Conservation (phyloP, 2,329 filamentous ascomycete genomes). For the Aureobasidium sp. region DNA sequence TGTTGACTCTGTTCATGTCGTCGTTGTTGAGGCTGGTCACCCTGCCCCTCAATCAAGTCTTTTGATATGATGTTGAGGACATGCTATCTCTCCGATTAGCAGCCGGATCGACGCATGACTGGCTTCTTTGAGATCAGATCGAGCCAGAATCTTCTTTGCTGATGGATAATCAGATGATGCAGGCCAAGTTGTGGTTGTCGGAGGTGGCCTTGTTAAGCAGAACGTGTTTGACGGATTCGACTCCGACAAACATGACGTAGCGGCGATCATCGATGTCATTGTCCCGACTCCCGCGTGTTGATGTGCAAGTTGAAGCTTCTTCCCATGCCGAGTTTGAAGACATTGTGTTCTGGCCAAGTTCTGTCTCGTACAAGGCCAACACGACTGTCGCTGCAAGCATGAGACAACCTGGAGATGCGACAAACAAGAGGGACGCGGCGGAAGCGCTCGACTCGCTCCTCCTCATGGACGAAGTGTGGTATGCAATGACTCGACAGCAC, state of each 20-base stretch:
- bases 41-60: background rate
- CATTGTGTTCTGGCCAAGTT: background rate
- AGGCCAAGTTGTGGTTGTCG: background rate
- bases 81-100: background rate
- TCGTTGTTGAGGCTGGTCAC: background rate
- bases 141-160: background rate
- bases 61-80: background rate
- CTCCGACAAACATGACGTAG: background rate
- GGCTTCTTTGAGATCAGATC: too few species aligned
- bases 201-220: background rate
- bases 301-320: background rate
- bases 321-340: background rate
- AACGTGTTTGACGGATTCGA: too few species aligned
- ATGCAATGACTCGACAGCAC: background rate
- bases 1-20: background rate
- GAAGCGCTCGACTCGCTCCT: background rate
- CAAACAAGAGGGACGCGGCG: background rate
- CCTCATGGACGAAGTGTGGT: slow-evolving; percentile 2
- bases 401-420: background rate
- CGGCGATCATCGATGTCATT: background rate
- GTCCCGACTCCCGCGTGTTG: too few species aligned
- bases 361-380: background rate
- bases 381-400: background rate
- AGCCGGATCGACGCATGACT: background rate
- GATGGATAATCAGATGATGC: background rate